Evolutionary conservation across 2,329 filamentous ascomycete species (phyloP).

Genomic region (Aspergillus sp.): DNA sequence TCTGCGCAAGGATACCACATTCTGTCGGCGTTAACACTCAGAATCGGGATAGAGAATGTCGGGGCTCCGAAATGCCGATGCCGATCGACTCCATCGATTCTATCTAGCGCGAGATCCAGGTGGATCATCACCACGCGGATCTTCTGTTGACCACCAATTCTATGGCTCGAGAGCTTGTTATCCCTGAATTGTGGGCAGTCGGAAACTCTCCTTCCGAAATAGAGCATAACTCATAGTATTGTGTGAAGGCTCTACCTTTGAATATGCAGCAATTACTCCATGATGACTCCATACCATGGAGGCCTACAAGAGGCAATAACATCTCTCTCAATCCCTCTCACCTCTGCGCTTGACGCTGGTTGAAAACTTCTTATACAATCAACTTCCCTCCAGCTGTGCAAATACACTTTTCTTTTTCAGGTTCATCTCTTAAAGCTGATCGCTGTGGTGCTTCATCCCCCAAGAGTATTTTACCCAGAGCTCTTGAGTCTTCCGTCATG

Average conservation of each 20-base stretch:
- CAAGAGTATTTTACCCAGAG: background rate
- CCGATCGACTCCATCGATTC: background rate
- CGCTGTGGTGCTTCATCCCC: background rate
- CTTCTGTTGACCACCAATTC: background rate
- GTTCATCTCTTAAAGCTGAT: background rate
- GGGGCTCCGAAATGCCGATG: background rate
- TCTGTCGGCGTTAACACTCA: background rate
- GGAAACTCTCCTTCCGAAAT: background rate
- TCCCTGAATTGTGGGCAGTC: background rate
- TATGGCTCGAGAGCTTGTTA: background rate
- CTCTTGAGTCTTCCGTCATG: background rate
- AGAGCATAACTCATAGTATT: background rate
- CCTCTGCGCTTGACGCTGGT: background rate
- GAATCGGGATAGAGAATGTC: background rate
- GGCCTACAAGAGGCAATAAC: too few relatives aligned
- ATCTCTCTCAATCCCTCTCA: too few relatives aligned
- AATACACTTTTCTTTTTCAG: too few relatives aligned
- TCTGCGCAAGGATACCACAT: background rate
- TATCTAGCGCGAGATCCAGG: background rate
- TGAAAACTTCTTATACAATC: background rate
- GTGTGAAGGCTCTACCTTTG: background rate
- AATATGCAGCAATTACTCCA: background rate
- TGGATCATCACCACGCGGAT: background rate
- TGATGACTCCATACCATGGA: too few relatives aligned
- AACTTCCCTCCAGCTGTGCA: too few relatives aligned